phyloP scores from a whole-genome alignment of 2,329 filamentous ascomycete genomes.

The Fusarium setosum region DNA sequence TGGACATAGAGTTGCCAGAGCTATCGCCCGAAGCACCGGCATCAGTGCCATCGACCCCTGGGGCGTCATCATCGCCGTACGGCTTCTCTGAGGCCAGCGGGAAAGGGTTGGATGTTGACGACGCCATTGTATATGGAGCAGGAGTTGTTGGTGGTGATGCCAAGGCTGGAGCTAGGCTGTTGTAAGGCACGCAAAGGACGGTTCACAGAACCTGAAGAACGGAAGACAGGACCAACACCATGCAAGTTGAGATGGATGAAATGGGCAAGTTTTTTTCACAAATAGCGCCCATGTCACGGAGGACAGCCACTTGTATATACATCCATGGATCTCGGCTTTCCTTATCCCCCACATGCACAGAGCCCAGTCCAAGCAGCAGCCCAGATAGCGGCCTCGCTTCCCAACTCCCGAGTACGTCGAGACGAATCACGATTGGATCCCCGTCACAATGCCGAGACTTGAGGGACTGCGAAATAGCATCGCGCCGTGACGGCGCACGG shows the following conservation, averaged over 20 bases:
- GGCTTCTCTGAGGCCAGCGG: conserved; percentile 56
- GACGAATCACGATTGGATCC: conserved; percentile 36
- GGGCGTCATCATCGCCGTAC: conserved; percentile 50
- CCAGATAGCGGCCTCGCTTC: conserved; percentile 29
- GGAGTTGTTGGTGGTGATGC: conserved; percentile 4
- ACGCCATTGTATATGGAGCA: conserved; percentile 49
- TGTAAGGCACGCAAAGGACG: conserved; percentile 7
- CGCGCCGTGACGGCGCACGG: background rate
- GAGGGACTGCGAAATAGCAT: conserved; percentile 21
- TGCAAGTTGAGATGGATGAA: conserved; percentile 6
- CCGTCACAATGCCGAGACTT: conserved; percentile 29
- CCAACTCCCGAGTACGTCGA: conserved; percentile 22
- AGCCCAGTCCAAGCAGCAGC: conserved; percentile 11
- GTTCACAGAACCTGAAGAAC: conserved; percentile 35
- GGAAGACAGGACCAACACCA: conserved; percentile 18
- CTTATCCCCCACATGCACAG: conserved; percentile 28
- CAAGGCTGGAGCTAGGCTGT: conserved; percentile 7
- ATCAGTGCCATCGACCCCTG: conserved; percentile 58
- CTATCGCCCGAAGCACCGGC: conserved; percentile 75
- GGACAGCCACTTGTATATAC: conserved; percentile 41
- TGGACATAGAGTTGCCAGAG: conserved; percentile 64
- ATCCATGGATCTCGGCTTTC: conserved; percentile 19
- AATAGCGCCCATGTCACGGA: conserved; percentile 11
- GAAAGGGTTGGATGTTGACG: conserved; percentile 52
- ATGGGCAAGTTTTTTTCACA: conserved; percentile 2